Percentiles rank a stretch among this genome's conserved stretches.
phyloP scores from a whole-genome alignment of 768 basidiomycete species.

The Solioccasus polychromus region DNA sequence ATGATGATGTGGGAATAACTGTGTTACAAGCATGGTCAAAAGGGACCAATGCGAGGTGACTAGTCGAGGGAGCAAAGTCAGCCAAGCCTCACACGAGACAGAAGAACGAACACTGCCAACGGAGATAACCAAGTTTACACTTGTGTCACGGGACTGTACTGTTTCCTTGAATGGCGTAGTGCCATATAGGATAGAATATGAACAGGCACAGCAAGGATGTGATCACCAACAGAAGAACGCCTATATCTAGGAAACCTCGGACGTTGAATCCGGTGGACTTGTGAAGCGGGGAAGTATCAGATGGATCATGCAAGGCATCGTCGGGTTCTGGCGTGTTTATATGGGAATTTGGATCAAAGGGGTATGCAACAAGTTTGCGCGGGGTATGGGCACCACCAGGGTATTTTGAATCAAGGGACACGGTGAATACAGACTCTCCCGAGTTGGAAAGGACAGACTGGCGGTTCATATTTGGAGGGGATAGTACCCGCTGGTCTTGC shows the following conservation, averaged over 20 bases:
- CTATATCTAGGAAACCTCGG: constrained; percentile 67
- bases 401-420: constrained; percentile 63
- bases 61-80: no score
- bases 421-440: constrained; percentile 46
- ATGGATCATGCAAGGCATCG: constrained; percentile 70
- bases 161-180: constrained; percentile 7
- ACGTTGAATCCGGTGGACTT: constrained; percentile 26
- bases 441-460: constrained; percentile 51
- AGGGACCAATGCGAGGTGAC: constrained; percentile 7
- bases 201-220: constrained; percentile 67
- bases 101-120: neutral
- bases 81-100: no score
- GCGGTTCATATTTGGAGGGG: constrained; percentile 36
- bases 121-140: neutral
- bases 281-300: constrained; percentile 29
- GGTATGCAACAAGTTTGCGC: constrained; percentile 59
- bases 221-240: constrained; percentile 63
- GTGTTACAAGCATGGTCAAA: neutral
- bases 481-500: constrained; percentile 29
- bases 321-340: constrained; percentile 65
- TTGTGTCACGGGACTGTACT: constrained; percentile 6
- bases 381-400: constrained; percentile 39
- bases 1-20: neutral
- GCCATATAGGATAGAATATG: constrained; percentile 76
- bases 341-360: constrained; percentile 64